Conservation (phyloP, 108 stramenopile genomes). For the Chaetoceros muelleri region DNA sequence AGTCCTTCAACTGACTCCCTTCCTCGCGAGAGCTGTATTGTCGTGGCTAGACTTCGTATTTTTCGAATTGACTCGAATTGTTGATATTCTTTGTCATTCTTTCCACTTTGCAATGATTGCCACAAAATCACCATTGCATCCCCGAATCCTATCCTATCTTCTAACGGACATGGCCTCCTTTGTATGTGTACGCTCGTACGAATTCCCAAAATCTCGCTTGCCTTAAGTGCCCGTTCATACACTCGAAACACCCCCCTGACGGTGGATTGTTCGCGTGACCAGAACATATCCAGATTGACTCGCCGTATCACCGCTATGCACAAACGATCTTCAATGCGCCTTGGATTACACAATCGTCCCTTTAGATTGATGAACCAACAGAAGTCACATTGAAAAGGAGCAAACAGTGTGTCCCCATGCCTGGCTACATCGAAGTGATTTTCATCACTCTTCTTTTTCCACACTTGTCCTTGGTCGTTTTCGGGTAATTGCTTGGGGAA, state of each 20-base stretch:
- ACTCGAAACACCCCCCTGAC: no score
- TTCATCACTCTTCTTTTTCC: conserved; percentile 1
- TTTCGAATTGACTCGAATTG: conserved; percentile 10
- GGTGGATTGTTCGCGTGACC: not conserved
- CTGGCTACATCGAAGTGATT: not conserved
- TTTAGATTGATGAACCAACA: conserved; percentile 1
- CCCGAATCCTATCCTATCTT: not conserved
- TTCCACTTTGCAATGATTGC: not conserved
- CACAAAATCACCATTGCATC: not conserved
- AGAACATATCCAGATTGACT: conserved; percentile 2
- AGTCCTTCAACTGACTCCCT: not conserved
- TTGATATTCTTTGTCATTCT: not conserved
- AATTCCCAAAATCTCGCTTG: not conserved
- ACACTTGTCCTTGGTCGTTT: not conserved
- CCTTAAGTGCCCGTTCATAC: no score
- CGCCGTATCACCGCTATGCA: not conserved
- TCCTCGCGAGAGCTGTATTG: not conserved
- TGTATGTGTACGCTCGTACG: not conserved
- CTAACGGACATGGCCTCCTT: not conserved
- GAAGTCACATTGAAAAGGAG: conserved; percentile 7
- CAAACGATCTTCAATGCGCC: not conserved
- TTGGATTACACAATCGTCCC: no score
- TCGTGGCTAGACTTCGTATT: not conserved
- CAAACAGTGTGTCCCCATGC: not conserved
- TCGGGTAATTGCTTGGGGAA: not conserved